Conservation (phyloP, 495 filamentous ascomycete genomes). For the Zalerion maritima region DNA sequence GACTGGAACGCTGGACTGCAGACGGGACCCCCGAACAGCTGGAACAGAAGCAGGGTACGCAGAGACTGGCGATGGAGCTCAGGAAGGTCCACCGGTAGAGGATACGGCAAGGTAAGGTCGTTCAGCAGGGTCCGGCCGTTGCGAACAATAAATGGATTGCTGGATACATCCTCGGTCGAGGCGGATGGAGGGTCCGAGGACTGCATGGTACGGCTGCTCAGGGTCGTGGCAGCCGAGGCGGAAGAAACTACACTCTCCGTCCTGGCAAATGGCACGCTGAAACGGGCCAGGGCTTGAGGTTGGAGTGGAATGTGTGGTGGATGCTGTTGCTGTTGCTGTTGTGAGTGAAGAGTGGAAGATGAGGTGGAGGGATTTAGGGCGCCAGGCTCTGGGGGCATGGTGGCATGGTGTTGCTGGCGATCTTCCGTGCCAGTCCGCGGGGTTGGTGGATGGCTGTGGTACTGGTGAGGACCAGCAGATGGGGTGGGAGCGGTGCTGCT, state of each 20-base stretch:
- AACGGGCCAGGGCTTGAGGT: too few species aligned
- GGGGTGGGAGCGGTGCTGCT: not conserved
- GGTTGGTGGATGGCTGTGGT: slow-evolving; percentile 7
- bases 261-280: slow-evolving; percentile 13
- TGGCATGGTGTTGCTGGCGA: slow-evolving; percentile 19
- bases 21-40: slow-evolving; percentile 66
- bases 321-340: too few species aligned
- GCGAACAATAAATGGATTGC: slow-evolving; percentile 47
- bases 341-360: too few species aligned
- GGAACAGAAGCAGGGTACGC: slow-evolving; percentile 64
- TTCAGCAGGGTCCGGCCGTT: slow-evolving; percentile 71
- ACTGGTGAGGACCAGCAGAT: slow-evolving; percentile 1
- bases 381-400: slow-evolving; percentile 20
- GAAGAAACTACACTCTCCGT: slow-evolving; percentile 26
- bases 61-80: slow-evolving; percentile 82
- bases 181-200: slow-evolving; percentile 18
- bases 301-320: too few species aligned
- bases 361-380: slow-evolving; percentile 13
- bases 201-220: slow-evolving; percentile 20
- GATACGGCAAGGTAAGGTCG: slow-evolving; percentile 61
- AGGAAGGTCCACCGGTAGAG: slow-evolving; percentile 72
- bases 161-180: slow-evolving; percentile 8
- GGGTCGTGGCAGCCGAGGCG: slow-evolving; percentile 17
- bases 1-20: slow-evolving; percentile 51
- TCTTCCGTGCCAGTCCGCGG: slow-evolving; percentile 12